phyloP scores from a whole-genome alignment of 495 filamentous ascomycete genomes.

The Tuber magnatum region DNA sequence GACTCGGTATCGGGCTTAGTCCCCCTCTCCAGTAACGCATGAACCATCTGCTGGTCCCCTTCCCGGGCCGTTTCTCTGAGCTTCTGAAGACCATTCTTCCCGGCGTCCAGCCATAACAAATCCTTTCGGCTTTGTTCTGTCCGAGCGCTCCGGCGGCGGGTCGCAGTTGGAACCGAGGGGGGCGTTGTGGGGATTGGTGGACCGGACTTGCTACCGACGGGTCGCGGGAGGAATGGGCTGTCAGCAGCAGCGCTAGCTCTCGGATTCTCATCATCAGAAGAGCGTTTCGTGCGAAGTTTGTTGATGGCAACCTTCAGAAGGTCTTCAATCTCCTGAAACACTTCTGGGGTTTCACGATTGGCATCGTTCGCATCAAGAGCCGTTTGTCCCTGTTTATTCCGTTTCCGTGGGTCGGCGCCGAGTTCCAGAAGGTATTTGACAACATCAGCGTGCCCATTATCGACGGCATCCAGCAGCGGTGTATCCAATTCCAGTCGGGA shows the following conservation, averaged over 20 bases:
- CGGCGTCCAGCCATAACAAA: slow-evolving; percentile 54
- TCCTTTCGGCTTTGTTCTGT: slow-evolving; percentile 57
- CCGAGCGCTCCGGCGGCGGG: slow-evolving; percentile 52
- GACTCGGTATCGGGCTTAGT: slow-evolving; percentile 62
- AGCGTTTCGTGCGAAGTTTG: slow-evolving; percentile 36
- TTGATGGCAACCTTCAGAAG: slow-evolving; percentile 49
- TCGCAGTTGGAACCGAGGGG: slow-evolving; percentile 36
- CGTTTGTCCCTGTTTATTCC: slow-evolving; percentile 79
- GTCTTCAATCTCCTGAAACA: slow-evolving; percentile 49
- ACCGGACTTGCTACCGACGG: slow-evolving; percentile 61
- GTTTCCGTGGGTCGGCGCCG: slow-evolving; percentile 78
- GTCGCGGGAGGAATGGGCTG: slow-evolving; percentile 56
- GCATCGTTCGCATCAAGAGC: slow-evolving; percentile 79
- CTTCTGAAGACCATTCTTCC: slow-evolving; percentile 54
- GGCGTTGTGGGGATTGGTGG: slow-evolving; percentile 49
- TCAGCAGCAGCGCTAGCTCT: slow-evolving; percentile 48
- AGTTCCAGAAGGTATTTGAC: slow-evolving; percentile 76
- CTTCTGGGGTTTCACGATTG: slow-evolving; percentile 30
- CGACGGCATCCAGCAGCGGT: slow-evolving; percentile 88
- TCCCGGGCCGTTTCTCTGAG: slow-evolving; percentile 71
- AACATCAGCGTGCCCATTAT: slow-evolving; percentile 87
- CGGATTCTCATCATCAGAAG: slow-evolving; percentile 49
- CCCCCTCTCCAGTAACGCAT: slow-evolving; percentile 35
- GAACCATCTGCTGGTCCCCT: slow-evolving; percentile 57
- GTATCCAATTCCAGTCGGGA: slow-evolving; percentile 84